Conservation (phyloP, 2,329 filamentous ascomycete genomes). For the Ilyonectria robusta region DNA sequence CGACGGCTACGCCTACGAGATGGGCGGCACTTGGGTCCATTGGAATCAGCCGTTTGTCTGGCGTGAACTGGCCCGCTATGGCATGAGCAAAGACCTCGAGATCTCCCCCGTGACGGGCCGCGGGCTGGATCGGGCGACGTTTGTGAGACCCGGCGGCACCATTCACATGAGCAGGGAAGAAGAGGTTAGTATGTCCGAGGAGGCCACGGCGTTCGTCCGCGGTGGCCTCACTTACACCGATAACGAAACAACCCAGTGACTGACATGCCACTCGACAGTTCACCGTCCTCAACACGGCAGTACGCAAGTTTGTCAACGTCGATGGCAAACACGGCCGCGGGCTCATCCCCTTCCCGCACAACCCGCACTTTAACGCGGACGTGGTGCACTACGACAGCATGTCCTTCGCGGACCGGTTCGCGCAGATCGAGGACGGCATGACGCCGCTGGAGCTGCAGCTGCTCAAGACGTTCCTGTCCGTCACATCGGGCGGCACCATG, state of each 20-base stretch:
- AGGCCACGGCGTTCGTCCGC: background rate
- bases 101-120: slow-evolving; percentile 26
- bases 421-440: slow-evolving; percentile 23
- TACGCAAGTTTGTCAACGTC: slow-evolving; percentile 32
- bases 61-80: slow-evolving; percentile 31
- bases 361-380: slow-evolving; percentile 29
- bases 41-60: slow-evolving; percentile 35
- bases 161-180: slow-evolving; percentile 25
- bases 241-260: background rate
- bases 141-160: slow-evolving; percentile 21
- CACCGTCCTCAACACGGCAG: slow-evolving; percentile 13
- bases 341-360: slow-evolving; percentile 29
- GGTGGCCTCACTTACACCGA: background rate
- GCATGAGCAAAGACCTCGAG: slow-evolving; percentile 27
- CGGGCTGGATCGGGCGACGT: slow-evolving; percentile 28
- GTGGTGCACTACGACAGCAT: slow-evolving; percentile 25
- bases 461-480: slow-evolving; percentile 28
- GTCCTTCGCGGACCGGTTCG: slow-evolving; percentile 30
- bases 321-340: slow-evolving; percentile 25
- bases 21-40: slow-evolving; percentile 62
- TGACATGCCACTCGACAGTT: slow-evolving; percentile 9
- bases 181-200: slow-evolving; percentile 17
- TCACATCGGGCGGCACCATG: slow-evolving; percentile 29
- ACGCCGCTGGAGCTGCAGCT: slow-evolving; percentile 28
- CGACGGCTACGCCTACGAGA: slow-evolving; percentile 60